These are phyloP conservation scores for Glarea lozoyensis DNA, from an alignment of 495 filamentous ascomycete genomes.

Conservation along the genomic window DNA sequence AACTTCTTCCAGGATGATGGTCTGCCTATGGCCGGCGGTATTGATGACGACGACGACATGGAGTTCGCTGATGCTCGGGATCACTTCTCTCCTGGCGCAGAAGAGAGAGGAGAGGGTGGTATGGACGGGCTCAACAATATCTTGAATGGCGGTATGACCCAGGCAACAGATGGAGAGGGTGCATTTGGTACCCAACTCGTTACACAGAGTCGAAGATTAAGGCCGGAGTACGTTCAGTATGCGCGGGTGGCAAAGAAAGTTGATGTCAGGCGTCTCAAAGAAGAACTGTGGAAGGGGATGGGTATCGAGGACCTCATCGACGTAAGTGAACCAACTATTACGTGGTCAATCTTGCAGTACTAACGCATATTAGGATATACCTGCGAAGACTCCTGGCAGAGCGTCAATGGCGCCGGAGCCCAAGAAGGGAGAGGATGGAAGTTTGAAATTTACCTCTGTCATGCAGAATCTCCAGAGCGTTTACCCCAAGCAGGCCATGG, in stretches of 20 bases:
- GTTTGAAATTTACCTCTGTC: constrained; percentile 77
- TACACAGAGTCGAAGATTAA: constrained; percentile 69
- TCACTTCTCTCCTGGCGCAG: constrained; percentile 66
- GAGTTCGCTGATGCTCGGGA: constrained; percentile 89
- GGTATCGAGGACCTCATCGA: constrained; percentile 43
- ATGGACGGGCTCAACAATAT: constrained; percentile 37
- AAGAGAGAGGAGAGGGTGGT: constrained; percentile 37
- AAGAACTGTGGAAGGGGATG: constrained; percentile 92
- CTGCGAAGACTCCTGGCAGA: constrained; percentile 14
- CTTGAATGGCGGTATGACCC: constrained; percentile 31
- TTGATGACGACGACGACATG: constrained; percentile 65
- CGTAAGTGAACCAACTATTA: constrained; percentile 23
- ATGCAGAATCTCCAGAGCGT: constrained; percentile 83
- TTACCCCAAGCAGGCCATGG: constrained; percentile 74
- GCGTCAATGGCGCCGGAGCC: constrained; percentile 23
- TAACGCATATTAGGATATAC: constrained; percentile 15
- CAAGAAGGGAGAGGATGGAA: constrained; percentile 24
- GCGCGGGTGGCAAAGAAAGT: constrained; percentile 97
- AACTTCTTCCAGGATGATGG: constrained; percentile 97
- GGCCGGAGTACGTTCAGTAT: constrained; percentile 96
- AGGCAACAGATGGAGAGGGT: constrained; percentile 30
- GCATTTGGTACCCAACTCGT: constrained; percentile 90
- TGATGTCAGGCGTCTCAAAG: constrained; percentile 89
- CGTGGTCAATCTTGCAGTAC: neutral
- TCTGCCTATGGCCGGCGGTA: constrained; percentile 63